Base-by-base conservation (phyloP, 139 green algal genomes). In the Picochlorum sp. region DNA sequence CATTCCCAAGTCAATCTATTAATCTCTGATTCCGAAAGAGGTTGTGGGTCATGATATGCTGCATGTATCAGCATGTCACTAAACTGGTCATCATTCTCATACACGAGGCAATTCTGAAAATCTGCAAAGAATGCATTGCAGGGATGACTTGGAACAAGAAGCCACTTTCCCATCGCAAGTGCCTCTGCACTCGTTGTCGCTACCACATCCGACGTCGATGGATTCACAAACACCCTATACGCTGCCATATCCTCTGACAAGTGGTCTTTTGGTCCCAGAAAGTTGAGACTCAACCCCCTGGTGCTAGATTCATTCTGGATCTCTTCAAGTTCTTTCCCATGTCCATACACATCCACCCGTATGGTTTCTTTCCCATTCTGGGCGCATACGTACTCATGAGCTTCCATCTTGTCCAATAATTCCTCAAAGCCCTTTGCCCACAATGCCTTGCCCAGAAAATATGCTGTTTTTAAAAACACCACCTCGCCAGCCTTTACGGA, bases 371-470 rank as follows among this genome's bases (percentile, higher is more conserved):
- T 62, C 3, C 47, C 28, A 67, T 7, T 74, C 32, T 63, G 82
- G 63, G 24, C 70, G 63, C 28, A 81, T 72, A 18, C 44, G 65
- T 32, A 70, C 14, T 49, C 15, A 70, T 87, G 81, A 71, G 86
- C 75, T 3, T 74, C 60, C 14, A 94, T 58, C 30, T 10, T 44
- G 9, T 63, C 63, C 23, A 70, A 15, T 18, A 83, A 66, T 82
- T 95, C 86, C 6, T 85, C 86, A 81, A 95, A 97, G 49, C 92
- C 92, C 75, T 98, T 97, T 55, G 81, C 85, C 91, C 90, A 96
- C 37, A 97, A 65, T 26, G 58, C 68, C 38, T 71, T 70, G 44
- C 71, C 90, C 21, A 97, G 72, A 76, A 94, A 97, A 79, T 98
- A 97, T 0, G 77, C 74, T 23, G 87, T 83, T 45, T 86, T 83